phyloP scores from a whole-genome alignment of 2,329 filamentous ascomycete genomes.

The Hymenoscyphus fructigenus region DNA sequence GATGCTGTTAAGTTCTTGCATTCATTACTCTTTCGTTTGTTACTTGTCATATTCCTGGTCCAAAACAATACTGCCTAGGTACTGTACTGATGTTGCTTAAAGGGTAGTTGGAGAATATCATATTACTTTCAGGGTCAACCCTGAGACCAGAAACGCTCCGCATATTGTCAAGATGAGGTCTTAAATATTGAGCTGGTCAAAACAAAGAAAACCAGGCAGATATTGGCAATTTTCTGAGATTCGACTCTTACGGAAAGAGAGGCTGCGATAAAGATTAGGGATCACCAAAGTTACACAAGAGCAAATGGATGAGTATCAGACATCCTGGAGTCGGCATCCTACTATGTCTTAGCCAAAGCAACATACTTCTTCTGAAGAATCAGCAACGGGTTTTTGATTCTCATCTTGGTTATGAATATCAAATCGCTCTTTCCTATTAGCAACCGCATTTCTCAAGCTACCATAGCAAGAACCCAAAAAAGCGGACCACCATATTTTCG shows the following conservation, averaged over 20 bases:
- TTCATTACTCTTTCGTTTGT: background rate
- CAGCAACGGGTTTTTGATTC: background rate
- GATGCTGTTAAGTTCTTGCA: background rate
- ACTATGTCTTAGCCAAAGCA: background rate
- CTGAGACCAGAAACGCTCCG: no score
- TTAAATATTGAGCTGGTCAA: no score
- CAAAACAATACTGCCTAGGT: background rate
- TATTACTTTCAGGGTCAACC: no score
- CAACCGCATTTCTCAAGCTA: background rate
- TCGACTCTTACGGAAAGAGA: no score
- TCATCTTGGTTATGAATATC: background rate
- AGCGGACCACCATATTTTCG: background rate
- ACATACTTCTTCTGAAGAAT: background rate
- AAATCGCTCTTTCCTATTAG: background rate
- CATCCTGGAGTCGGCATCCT: background rate
- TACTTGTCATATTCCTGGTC: background rate
- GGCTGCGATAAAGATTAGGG: no score
- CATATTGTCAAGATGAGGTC: no score
- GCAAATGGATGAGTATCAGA: background rate
- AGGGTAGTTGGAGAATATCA: no score
- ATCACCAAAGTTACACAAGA: background rate
- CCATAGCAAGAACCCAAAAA: background rate
- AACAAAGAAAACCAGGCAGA: no score
- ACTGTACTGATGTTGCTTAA: no score
- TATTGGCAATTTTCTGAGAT: no score